Base-by-base conservation (phyloP, 345 rosid species). In the Salix koriyanagi region DNA sequence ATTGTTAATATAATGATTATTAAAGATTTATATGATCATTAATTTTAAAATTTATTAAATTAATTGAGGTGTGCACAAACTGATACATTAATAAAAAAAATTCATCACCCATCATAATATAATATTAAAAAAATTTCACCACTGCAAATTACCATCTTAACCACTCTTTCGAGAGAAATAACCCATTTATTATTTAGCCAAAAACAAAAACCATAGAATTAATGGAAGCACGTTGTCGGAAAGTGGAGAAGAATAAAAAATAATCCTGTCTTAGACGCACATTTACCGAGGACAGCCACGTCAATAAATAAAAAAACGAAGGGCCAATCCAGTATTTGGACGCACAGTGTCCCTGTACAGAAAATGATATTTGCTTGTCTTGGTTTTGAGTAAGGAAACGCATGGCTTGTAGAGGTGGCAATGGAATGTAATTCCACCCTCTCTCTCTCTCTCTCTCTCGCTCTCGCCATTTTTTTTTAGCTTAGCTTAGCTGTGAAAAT, bases 371-470 rank as follows among this genome's bases (percentile, higher is more conserved):
- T 14, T 25, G 32, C 11, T 26, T 62, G 36, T 1, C 26, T n/a
- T 25, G 36, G 67, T 62, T 23, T 65, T 65, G 68, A 23, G n/a
- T 15, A 32, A 30, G 37, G 6, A 65, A 32, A 19, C 76, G 94
- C 85, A 89, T 94, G 87, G 87, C 95, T 88, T 94, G 92, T 66
- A 82, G 90, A 79, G 83, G 87, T 88, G 93, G 94, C 94, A 90
- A 94, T 88, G 87, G 80, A n/a, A n/a, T 56, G 62, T 23, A 23
- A 42, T 41, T 1, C 46, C 86, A 32, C 81, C 79, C 73, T 65
- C 81, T 52, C 71, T 79, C 32, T 25, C 69, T 50, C 76, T 61
- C 77, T 50, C 71, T 79, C 32, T 25, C 69, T 50, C 76, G 52
- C 77, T 50, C 46, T 42, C 46, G 3, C 44, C 46, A 42, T 9